These are phyloP conservation scores for Alternaria solani DNA, from an alignment of 2,329 filamentous ascomycete genomes.

Conservation along the genomic window DNA sequence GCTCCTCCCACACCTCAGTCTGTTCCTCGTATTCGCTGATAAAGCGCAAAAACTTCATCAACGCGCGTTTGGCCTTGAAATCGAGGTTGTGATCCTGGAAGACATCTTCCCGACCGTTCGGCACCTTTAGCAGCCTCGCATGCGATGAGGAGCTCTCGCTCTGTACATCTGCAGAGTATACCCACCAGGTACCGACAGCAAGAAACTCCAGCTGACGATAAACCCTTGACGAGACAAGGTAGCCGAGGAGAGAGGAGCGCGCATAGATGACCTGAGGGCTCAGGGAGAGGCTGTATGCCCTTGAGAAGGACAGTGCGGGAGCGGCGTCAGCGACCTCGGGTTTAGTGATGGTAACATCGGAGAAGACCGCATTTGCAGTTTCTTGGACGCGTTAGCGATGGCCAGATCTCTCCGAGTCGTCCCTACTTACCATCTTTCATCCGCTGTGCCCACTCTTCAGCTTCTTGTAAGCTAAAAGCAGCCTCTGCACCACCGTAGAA, in stretches of 20 bases:
- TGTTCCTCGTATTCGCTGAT: constrained; percentile 75
- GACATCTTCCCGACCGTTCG: constrained; percentile 89
- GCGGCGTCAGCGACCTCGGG: constrained; percentile 28
- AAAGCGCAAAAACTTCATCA: constrained; percentile 96
- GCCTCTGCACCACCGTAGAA: constrained; percentile 91
- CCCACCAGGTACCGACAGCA: constrained; percentile 91
- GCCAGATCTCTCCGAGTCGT: background rate
- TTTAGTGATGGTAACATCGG: constrained; percentile 46
- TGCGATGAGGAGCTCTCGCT: constrained; percentile 1
- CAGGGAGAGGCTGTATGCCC: constrained; percentile 83
- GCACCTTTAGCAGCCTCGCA: constrained; percentile 71
- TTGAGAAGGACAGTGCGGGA: constrained; percentile 65
- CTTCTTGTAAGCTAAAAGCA: constrained; percentile 83
- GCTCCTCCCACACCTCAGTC: constrained; percentile 65
- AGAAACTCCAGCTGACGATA: constrained; percentile 92
- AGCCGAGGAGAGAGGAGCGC: constrained; percentile 76
- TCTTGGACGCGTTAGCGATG: constrained; percentile 24
- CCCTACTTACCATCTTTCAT: constrained; percentile 44
- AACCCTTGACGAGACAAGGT: constrained; percentile 87
- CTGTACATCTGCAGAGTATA: constrained; percentile 60
- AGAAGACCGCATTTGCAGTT: constrained; percentile 32
- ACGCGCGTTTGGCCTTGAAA: constrained; percentile 78
- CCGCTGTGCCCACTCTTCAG: constrained; percentile 73
- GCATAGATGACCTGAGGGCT: constrained; percentile 88
- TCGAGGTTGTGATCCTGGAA: constrained; percentile 81